Conservation (phyloP, 371 early-diverging fungal species). For the Basidiobolus heterosporus region DNA sequence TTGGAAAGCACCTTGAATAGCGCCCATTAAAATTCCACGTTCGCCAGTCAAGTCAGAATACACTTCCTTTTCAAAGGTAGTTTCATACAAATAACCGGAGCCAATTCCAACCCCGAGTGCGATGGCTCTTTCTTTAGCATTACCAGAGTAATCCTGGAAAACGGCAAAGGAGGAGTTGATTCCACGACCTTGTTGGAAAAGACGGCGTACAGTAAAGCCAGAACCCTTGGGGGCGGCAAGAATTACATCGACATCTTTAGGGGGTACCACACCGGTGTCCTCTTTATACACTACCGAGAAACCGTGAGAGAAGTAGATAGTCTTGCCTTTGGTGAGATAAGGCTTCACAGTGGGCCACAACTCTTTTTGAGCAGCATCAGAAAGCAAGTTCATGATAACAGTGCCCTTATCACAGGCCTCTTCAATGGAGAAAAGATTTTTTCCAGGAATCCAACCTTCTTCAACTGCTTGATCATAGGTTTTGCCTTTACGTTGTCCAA, state of each 20-base stretch:
- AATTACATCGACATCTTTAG: conserved; percentile 86
- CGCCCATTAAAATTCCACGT: conserved; percentile 96
- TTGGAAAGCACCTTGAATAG: conserved; percentile 89
- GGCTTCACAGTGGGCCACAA: conserved; percentile 82
- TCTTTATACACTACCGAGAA: conserved; percentile 88
- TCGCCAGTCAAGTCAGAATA: conserved; percentile 93
- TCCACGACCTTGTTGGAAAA: conserved; percentile 92
- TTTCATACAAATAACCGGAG: conserved; percentile 92
- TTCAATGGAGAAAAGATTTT: conserved; percentile 84
- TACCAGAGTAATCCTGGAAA: conserved; percentile 80
- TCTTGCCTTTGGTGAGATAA: conserved; percentile 87
- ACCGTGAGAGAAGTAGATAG: conserved; percentile 94
- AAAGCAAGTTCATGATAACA: conserved; percentile 87
- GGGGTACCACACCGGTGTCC: conserved; percentile 79
- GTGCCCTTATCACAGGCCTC: conserved; percentile 82
- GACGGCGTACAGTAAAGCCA: conserved; percentile 86
- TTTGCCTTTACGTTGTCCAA: conserved; percentile 85
- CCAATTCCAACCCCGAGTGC: conserved; percentile 91
- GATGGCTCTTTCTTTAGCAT: conserved; percentile 82
- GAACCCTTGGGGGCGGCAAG: conserved; percentile 94
- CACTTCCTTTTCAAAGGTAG: conserved; percentile 91
- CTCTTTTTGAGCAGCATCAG: conserved; percentile 89
- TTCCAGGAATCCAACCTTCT: conserved; percentile 92
- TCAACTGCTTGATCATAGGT: conserved; percentile 84
- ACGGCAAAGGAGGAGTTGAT: conserved; percentile 95